Evolutionary conservation across 495 filamentous ascomycete genomes (phyloP).

Genomic region (Melanomma pulvis-pyrius): DNA sequence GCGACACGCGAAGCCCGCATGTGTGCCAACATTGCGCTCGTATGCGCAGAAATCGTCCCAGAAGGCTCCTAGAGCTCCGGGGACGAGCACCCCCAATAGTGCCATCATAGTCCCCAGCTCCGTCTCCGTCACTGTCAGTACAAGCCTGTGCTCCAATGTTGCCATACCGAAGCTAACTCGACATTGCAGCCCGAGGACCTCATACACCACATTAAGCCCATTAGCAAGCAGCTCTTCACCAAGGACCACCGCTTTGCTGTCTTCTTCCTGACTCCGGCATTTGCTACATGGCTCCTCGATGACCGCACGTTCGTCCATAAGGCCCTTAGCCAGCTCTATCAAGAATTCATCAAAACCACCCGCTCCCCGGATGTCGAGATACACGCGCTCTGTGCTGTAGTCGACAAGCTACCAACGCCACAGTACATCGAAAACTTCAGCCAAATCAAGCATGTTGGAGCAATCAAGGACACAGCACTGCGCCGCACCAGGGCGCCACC

Average conservation of each 20-base stretch:
- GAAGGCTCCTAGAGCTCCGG: background rate
- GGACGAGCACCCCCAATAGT: slow-evolving; percentile 1
- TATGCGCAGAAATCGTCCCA: background rate
- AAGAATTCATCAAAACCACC: background rate
- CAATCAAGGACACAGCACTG: background rate
- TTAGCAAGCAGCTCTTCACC: background rate
- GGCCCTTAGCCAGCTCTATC: slow-evolving; percentile 17
- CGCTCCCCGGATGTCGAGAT: background rate
- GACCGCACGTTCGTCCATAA: slow-evolving; percentile 25
- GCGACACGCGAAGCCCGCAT: background rate
- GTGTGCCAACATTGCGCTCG: background rate
- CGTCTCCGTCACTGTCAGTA: slow-evolving; percentile 1
- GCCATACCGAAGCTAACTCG: background rate
- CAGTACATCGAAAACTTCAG: background rate
- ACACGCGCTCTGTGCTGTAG: slow-evolving; percentile 32
- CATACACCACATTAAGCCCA: slow-evolving; percentile 21
- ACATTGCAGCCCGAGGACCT: slow-evolving; percentile 18
- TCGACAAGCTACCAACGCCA: slow-evolving; percentile 35
- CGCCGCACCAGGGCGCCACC: slow-evolving; percentile 3
- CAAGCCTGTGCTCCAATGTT: background rate
- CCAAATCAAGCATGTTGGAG: background rate
- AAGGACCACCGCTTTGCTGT: slow-evolving; percentile 8
- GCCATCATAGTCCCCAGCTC: slow-evolving; percentile 28
- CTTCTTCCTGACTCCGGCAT: slow-evolving; percentile 35
- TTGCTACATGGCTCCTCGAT: slow-evolving; percentile 34